A percentile compares a stretch with the other conserved stretches of the same genome.
phyloP scores from a whole-genome alignment of 2,329 filamentous ascomycete species.

The Stromatinia cepivora region DNA sequence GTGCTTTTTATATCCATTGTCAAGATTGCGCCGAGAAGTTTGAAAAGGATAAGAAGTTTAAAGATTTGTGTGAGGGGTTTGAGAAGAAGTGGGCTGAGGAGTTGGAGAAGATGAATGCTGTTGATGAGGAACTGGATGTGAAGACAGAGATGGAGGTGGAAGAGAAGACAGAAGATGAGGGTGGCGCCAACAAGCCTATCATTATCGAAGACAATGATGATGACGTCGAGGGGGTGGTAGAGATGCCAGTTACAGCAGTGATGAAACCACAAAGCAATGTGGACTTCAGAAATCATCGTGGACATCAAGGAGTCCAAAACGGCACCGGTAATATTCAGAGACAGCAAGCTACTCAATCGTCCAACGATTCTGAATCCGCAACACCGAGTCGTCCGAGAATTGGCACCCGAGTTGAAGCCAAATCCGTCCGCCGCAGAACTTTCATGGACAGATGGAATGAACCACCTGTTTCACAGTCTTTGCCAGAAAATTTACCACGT shows the following conservation, averaged over 20 bases:
- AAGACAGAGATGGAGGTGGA: neutral
- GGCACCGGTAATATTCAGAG: neutral
- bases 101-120: conserved; percentile 28
- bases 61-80: conserved; percentile 37
- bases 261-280: neutral
- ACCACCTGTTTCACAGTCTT: too few species aligned
- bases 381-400: neutral
- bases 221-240: neutral
- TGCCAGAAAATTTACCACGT: too few species aligned
- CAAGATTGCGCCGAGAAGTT: conserved; percentile 46
- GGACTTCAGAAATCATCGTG: neutral
- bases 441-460: neutral
- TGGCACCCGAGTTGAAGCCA: neutral
- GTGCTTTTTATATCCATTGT: conserved; percentile 56
- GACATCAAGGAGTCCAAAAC: neutral
- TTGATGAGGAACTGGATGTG: neutral
- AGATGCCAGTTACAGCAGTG: neutral
- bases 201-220: neutral
- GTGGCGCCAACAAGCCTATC: neutral
- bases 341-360: neutral
- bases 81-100: conserved; percentile 36
- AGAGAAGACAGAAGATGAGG: neutral
- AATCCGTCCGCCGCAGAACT: neutral
- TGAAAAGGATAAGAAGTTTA: conserved; percentile 36
- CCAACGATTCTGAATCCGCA: neutral